These are phyloP conservation scores for Acanthamoeba royreba DNA, from an alignment of 208 protist species.

Conservation along the genomic window DNA sequence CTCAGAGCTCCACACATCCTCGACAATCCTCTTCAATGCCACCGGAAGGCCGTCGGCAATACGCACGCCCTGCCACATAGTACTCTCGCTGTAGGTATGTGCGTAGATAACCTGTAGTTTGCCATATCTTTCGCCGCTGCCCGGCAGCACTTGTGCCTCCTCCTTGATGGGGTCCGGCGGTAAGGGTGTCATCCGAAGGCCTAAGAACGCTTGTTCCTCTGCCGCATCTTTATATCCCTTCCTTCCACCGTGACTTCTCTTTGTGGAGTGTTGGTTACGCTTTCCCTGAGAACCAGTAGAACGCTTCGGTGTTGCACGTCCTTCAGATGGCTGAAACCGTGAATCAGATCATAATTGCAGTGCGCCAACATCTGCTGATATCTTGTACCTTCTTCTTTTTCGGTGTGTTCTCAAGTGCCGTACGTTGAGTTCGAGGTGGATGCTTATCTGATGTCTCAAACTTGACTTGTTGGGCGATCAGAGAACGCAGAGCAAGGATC, in stretches of 20 bases:
- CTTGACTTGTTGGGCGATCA: not conserved
- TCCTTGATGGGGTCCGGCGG: not conserved
- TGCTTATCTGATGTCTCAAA: not conserved
- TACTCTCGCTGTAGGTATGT: not conserved
- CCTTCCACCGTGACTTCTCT: not conserved
- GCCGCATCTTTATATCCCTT: not conserved
- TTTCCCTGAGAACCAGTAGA: not conserved
- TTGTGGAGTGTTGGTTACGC: not conserved
- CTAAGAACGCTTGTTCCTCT: not conserved
- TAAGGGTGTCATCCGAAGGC: not conserved
- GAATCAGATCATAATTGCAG: not conserved
- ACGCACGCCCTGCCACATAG: not conserved
- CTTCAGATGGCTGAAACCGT: not conserved
- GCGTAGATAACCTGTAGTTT: not conserved
- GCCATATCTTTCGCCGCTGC: not conserved
- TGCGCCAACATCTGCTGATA: not conserved
- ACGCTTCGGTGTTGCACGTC: not conserved
- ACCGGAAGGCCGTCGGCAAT: not conserved
- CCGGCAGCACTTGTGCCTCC: not conserved
- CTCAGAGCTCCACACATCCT: not conserved
- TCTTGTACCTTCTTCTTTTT: not conserved
- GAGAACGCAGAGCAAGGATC: not conserved
- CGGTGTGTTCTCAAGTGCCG: not conserved
- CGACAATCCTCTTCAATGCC: not conserved
- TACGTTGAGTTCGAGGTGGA: not conserved